Conservation (phyloP, 345 rosid species). For the Camelina laxa region DNA sequence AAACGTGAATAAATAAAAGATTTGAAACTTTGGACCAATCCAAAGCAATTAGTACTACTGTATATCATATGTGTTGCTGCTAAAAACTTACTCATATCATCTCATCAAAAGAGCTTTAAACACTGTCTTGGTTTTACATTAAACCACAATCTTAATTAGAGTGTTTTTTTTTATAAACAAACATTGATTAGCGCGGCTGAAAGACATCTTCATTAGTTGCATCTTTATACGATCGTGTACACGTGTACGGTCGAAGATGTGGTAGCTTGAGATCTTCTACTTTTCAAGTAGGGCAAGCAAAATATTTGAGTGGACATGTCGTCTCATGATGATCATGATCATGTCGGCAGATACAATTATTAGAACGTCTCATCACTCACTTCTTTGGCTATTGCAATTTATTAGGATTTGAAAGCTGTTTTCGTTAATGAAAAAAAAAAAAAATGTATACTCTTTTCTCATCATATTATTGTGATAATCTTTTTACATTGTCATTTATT, state of each 20-base stretch:
- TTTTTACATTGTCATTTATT: neutral
- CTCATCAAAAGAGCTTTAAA: neutral
- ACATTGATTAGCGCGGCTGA: neutral
- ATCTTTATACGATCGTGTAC: neutral
- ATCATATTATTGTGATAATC: neutral
- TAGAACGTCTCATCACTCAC: constrained; percentile 5
- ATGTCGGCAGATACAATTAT: constrained; percentile 34
- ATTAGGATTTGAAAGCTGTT: constrained; percentile 9
- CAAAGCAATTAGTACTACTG: too few relatives aligned
- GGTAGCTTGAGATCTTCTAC: neutral
- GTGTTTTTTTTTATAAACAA: too few relatives aligned
- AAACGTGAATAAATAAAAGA: neutral
- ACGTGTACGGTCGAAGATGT: constrained; percentile 25
- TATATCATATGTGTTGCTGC: neutral
- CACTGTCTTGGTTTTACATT: neutral
- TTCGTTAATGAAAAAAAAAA: neutral
- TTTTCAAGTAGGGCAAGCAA: constrained; percentile 18
- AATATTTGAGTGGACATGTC: constrained; percentile 10
- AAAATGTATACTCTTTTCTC: neutral
- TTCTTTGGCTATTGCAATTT: neutral
- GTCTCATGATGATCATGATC: constrained; percentile 21
- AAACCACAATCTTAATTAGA: neutral
- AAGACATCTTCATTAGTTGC: neutral
- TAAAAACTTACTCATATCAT: neutral
- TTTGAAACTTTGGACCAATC: neutral